phyloP scores from a whole-genome alignment of 176 grass and related monocot species.

The Cocos nucifera region DNA sequence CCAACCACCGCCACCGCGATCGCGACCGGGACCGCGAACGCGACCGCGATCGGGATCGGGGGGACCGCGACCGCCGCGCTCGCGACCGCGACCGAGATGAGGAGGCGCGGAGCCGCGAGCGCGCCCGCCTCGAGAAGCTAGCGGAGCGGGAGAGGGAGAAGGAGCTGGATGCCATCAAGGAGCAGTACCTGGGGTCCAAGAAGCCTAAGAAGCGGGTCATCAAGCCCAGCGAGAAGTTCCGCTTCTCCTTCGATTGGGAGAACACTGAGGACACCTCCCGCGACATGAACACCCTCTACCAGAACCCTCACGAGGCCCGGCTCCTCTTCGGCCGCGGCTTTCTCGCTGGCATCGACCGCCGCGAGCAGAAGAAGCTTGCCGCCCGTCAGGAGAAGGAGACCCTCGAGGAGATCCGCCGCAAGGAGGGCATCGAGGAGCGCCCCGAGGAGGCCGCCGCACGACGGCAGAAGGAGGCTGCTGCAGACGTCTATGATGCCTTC shows the following conservation, averaged over 20 bases:
- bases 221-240: slow-evolving; percentile 94
- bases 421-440: slow-evolving; percentile 62
- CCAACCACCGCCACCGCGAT: too few species aligned
- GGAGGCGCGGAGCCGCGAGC: slow-evolving; percentile 31
- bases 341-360: slow-evolving; percentile 74
- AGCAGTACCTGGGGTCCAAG: slow-evolving; percentile 95
- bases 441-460: slow-evolving; percentile 56
- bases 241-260: slow-evolving; percentile 98
- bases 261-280: slow-evolving; percentile 97
- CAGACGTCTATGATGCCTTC: slow-evolving; percentile 77
- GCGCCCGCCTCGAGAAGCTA: slow-evolving; percentile 59
- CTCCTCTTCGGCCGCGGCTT: slow-evolving; percentile 87
- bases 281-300: slow-evolving; percentile 89
- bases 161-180: slow-evolving; percentile 91
- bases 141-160: slow-evolving; percentile 76
- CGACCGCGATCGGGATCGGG: background rate
- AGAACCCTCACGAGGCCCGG: slow-evolving; percentile 68
- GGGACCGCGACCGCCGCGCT: slow-evolving; percentile 33
- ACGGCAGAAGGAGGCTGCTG: slow-evolving; percentile 61
- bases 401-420: slow-evolving; percentile 59
- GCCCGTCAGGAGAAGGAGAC: slow-evolving; percentile 74
- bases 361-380: slow-evolving; percentile 91
- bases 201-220: slow-evolving; percentile 96
- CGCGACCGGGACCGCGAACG: slow-evolving; percentile 6
- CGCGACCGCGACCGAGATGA: slow-evolving; percentile 44